Evolutionary conservation across 1,284 basidiomycete species (phyloP).

Genomic region (Ustilago esculenta): DNA sequence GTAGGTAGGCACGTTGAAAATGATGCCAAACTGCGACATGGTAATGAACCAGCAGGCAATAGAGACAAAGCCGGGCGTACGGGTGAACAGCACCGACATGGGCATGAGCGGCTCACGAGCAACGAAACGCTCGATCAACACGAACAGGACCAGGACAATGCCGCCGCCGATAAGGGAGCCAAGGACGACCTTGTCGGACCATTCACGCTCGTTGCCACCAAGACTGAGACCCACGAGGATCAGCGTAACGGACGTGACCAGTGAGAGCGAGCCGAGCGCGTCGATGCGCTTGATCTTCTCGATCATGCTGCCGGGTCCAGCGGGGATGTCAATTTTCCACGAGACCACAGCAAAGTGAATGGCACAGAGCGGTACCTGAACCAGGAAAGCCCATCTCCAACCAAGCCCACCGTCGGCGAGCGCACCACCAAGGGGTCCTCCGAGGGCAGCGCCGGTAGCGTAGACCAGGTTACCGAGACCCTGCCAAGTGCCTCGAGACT

Average conservation of each 20-base stretch:
- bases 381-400: constrained; percentile 65
- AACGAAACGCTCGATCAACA: constrained; percentile 70
- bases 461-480: constrained; percentile 66
- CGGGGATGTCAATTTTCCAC: constrained; percentile 68
- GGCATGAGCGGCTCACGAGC: constrained; percentile 68
- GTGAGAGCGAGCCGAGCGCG: constrained; percentile 66
- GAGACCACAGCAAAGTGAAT: constrained; percentile 67
- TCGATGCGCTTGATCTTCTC: constrained; percentile 69
- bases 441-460: constrained; percentile 66
- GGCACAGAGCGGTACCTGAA: constrained; percentile 67
- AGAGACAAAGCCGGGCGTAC: constrained; percentile 67
- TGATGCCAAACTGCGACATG: constrained; percentile 67
- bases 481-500: constrained; percentile 69
- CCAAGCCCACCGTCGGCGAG: constrained; percentile 58
- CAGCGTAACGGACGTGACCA: constrained; percentile 66
- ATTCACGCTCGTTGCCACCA: constrained; percentile 63
- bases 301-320: constrained; percentile 65
- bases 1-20: constrained; percentile 67
- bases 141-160: constrained; percentile 71
- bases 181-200: constrained; percentile 58
- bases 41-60: constrained; percentile 68
- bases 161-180: constrained; percentile 60
- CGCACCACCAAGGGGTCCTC: constrained; percentile 61
- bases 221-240: constrained; percentile 66
- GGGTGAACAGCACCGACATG: constrained; percentile 66